phyloP scores from a whole-genome alignment of 305 asterid genomes.

The Rubia peregrina region DNA sequence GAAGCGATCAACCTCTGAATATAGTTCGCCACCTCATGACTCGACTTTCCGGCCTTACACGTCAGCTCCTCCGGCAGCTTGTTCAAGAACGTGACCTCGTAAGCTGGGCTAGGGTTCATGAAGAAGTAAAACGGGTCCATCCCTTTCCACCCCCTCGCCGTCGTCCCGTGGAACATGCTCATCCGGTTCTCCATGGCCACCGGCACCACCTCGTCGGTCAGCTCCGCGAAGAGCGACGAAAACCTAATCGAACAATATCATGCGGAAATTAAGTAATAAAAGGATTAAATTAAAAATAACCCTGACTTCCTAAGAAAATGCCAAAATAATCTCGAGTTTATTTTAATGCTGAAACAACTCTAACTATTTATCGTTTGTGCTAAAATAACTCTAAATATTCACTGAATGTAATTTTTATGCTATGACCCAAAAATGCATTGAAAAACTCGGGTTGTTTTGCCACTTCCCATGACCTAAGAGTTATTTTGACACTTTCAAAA shows the following conservation, averaged over 20 bases:
- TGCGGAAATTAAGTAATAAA: too few relatives aligned
- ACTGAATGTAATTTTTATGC: too few relatives aligned
- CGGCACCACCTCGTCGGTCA: constrained; percentile 60
- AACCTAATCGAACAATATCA: constrained; percentile 27
- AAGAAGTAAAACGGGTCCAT: constrained; percentile 30
- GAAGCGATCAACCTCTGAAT: constrained; percentile 28
- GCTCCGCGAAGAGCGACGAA: constrained; percentile 63
- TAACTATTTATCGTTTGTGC: too few relatives aligned
- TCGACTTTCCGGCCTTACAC: constrained; percentile 22
- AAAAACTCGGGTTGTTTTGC: too few relatives aligned
- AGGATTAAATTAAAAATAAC: too few relatives aligned
- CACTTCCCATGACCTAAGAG: too few relatives aligned
- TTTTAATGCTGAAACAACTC: too few relatives aligned
- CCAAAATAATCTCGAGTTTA: too few relatives aligned
- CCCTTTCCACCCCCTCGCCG: constrained; percentile 33
- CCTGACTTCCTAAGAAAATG: too few relatives aligned
- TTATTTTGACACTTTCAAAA: too few relatives aligned
- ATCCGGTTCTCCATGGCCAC: constrained; percentile 28
- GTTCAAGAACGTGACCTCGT: constrained; percentile 26
- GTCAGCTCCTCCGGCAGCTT: constrained; percentile 25
- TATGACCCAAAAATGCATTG: too few relatives aligned
- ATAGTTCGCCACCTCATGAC: constrained; percentile 30
- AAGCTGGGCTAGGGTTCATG: constrained; percentile 30
- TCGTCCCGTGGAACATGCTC: constrained; percentile 35
- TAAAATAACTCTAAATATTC: too few relatives aligned